Base-by-base conservation (phyloP, 495 filamentous ascomycete genomes). In the Amniculicola lignicola region DNA sequence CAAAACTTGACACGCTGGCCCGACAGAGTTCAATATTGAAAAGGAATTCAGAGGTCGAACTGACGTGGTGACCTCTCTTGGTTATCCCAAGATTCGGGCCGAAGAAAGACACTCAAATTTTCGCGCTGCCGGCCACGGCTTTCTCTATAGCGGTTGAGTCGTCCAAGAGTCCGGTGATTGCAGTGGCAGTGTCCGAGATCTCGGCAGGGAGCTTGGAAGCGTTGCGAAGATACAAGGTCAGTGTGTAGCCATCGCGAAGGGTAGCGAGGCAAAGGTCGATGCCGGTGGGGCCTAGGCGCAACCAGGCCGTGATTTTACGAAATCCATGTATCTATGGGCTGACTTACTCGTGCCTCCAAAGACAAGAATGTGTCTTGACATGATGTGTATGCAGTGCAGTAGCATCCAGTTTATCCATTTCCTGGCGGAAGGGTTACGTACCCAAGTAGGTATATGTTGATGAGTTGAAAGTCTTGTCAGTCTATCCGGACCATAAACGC, bases 261-360 rank as follows among this genome's bases (percentile, higher is more conserved):
- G 45, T 31, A 3, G 45, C 45, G n/a, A 35, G 45, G 28, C 45
- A 49, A 31, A 49, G 37, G 19, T 49, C 28, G 18, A 49, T 21
- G 21, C 45, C 28, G 16, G 45, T 15, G 5, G 45, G 28, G 37
- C 45, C 45, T 49, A 19, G 7, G 18, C 14, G 19, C 4, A 3
- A 27, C 16, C 16, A 40, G 19, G 7, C 19, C 9, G 96, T 96
- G 79, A 40, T 12, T 6, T 40, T 40, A n/a, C n/a, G 9, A 10
- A 18, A 10, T 40, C 9, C 6, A 12, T 6, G 7, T 9, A 6
- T 9, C 6, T 6, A 40, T 40, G 11, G 16, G 11, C 16, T 12
- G 6, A 40, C 37, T 40, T 40, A 40, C 37, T 40, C 10, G 37
- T 40, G 16, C 37, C 37, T 12, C 37, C 37, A 9, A 40, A 19